Conservation (phyloP, 228 moss, liverwort and hornwort species). For the Sphagnum magellanicum region DNA sequence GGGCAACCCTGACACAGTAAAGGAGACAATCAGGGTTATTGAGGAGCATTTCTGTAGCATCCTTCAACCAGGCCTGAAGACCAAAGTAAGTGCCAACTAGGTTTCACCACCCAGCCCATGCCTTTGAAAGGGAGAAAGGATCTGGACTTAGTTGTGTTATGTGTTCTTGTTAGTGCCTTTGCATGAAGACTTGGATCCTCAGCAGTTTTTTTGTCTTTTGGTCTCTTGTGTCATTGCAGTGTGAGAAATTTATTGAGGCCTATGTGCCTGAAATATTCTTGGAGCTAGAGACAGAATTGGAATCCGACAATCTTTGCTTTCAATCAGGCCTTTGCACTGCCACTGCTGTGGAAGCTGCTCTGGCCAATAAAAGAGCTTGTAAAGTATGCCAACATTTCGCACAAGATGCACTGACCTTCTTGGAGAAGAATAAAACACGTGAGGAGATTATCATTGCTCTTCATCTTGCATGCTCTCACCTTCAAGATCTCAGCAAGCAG, state of each 20-base stretch:
- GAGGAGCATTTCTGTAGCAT: conserved; percentile 49
- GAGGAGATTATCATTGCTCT: conserved; percentile 65
- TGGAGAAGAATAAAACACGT: conserved; percentile 60
- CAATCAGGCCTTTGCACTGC: conserved; percentile 56
- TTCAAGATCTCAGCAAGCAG: conserved; percentile 68
- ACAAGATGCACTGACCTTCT: conserved; percentile 57
- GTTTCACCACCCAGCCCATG: neutral
- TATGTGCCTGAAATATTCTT: conserved; percentile 60
- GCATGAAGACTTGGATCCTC: too few relatives aligned
- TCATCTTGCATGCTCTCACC: conserved; percentile 69
- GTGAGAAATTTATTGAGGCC: conserved; percentile 43
- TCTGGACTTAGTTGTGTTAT: neutral
- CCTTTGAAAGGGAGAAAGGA: too few relatives aligned
- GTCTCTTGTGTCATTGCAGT: conserved; percentile 28
- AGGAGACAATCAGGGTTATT: conserved; percentile 25
- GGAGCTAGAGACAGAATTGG: conserved; percentile 51
- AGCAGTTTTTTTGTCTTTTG: neutral
- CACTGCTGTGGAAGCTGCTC: conserved; percentile 8
- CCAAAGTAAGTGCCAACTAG: conserved; percentile 28
- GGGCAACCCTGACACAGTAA: conserved; percentile 58
- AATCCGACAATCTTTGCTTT: conserved; percentile 71
- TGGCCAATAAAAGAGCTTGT: conserved; percentile 51
- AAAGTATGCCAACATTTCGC: conserved; percentile 73
- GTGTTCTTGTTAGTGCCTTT: neutral
- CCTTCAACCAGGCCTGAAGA: conserved; percentile 51